Percentiles rank a stretch among this genome's conserved stretches.
phyloP scores from a whole-genome alignment of 306 rosid species.

The Ceratonia siliqua region DNA sequence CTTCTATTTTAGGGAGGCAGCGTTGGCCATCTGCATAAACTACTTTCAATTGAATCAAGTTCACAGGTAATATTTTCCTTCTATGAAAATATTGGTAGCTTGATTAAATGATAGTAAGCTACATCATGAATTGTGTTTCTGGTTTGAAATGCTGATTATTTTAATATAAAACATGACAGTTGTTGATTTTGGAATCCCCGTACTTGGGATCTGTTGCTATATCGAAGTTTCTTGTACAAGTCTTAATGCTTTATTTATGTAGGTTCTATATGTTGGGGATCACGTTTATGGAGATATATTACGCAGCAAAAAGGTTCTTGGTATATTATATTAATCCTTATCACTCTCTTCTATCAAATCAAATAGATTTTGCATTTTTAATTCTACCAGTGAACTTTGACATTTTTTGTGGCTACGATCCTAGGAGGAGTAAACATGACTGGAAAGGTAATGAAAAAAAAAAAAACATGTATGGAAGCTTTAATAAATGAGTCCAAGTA shows the following conservation, averaged over 20 bases:
- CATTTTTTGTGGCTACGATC: constrained; percentile 1
- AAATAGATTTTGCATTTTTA: constrained; percentile 4
- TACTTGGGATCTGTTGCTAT: constrained; percentile 19
- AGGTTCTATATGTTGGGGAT: constrained; percentile 99
- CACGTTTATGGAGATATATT: constrained; percentile 97
- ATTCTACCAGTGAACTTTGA: neutral
- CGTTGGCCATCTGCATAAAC: constrained; percentile 87
- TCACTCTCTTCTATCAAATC: neutral
- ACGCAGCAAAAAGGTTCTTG: constrained; percentile 97
- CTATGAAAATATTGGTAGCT: neutral
- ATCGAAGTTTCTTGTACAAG: constrained; percentile 13
- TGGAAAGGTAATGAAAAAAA: constrained; percentile 10
- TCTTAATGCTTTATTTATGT: constrained; percentile 20
- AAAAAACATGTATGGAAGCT: neutral
- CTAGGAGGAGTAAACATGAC: neutral
- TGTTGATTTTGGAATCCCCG: constrained; percentile 19
- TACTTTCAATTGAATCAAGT: constrained; percentile 90
- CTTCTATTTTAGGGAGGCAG: constrained; percentile 79
- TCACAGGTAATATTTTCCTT: constrained; percentile 63
- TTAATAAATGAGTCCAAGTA: neutral
- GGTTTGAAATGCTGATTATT: constrained; percentile 3
- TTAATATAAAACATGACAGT: neutral
- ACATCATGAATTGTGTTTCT: neutral
- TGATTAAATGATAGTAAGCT: neutral
- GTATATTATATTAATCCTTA: constrained; percentile 50